Evolutionary conservation across 2,329 filamentous ascomycete genomes (phyloP).

Genomic region (Colletotrichum paranaense): DNA sequence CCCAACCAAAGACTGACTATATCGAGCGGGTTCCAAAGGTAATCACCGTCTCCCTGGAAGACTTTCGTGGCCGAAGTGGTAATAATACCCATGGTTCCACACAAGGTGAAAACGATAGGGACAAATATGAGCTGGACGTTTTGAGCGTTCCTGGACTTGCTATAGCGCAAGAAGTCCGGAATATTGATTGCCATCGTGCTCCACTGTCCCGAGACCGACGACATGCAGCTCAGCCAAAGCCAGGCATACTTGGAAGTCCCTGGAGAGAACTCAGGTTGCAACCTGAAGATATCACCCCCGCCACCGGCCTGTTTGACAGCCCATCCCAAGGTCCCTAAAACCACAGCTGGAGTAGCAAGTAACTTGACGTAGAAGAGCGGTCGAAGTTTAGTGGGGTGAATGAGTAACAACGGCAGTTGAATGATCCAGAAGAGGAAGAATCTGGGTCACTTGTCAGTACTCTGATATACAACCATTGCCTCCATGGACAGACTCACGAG

Average conservation of each 20-base stretch:
- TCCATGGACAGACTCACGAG: slow-evolving; percentile 17
- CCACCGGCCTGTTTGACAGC: slow-evolving; percentile 34
- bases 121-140: slow-evolving; percentile 49
- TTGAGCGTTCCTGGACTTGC: slow-evolving; percentile 39
- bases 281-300: slow-evolving; percentile 36
- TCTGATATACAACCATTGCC: neutral
- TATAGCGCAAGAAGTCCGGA: slow-evolving; percentile 58
- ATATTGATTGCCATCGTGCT: slow-evolving; percentile 51
- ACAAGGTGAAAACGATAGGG: slow-evolving; percentile 56
- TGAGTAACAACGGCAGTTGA: slow-evolving; percentile 64
- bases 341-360: slow-evolving; percentile 33
- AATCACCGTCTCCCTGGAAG: slow-evolving; percentile 47
- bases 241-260: slow-evolving; percentile 31
- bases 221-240: slow-evolving; percentile 36
- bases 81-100: slow-evolving; percentile 63
- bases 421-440: slow-evolving; percentile 69
- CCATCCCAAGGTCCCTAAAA: slow-evolving; percentile 38
- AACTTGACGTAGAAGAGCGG: slow-evolving; percentile 66
- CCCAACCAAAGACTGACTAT: slow-evolving; percentile 56
- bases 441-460: slow-evolving; percentile 44
- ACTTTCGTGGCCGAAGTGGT: slow-evolving; percentile 63
- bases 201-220: slow-evolving; percentile 35
- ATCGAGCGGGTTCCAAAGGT: slow-evolving; percentile 62
- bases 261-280: slow-evolving; percentile 18
- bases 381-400: slow-evolving; percentile 64